Conservation (phyloP, 768 basidiomycete species). For the Kwoniella pini region DNA sequence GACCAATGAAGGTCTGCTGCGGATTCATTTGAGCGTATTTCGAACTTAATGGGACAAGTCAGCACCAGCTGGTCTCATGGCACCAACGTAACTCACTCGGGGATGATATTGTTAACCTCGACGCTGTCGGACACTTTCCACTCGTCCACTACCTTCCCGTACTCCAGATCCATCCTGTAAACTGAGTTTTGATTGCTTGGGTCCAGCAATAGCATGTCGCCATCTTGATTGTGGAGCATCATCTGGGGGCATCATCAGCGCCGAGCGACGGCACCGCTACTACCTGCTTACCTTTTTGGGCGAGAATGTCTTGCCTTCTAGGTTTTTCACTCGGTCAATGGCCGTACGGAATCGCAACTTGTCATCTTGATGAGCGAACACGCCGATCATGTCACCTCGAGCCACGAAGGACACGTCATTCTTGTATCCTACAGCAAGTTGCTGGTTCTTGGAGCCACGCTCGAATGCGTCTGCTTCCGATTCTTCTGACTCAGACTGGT, state of each 20-base stretch:
- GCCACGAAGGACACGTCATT: conserved; percentile 92
- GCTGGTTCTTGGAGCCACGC: conserved; percentile 74
- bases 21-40: conserved; percentile 93
- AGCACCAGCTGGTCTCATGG: neutral
- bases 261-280: conserved; percentile 12
- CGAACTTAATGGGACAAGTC: conserved; percentile 54
- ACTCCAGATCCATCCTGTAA: conserved; percentile 85
- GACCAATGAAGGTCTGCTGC: conserved; percentile 88
- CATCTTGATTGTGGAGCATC: conserved; percentile 96
- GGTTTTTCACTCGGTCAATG: conserved; percentile 76
- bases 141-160: conserved; percentile 95
- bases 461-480: conserved; percentile 47
- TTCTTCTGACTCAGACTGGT: conserved; percentile 33
- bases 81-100: conserved; percentile 58
- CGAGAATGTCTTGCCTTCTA: conserved; percentile 76
- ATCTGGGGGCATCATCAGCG: conserved; percentile 67
- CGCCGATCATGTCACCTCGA: conserved; percentile 86
- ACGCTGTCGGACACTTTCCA: conserved; percentile 96
- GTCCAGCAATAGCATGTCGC: conserved; percentile 91
- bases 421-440: conserved; percentile 90
- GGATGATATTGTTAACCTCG: conserved; percentile 82
- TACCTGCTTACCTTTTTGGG: conserved; percentile 74
- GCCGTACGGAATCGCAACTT: conserved; percentile 82
- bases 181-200: conserved; percentile 75
- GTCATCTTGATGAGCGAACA: conserved; percentile 73